These are phyloP conservation scores for Talaromyces verruculosus DNA, from an alignment of 2,329 filamentous ascomycete species.

Conservation along the genomic window DNA sequence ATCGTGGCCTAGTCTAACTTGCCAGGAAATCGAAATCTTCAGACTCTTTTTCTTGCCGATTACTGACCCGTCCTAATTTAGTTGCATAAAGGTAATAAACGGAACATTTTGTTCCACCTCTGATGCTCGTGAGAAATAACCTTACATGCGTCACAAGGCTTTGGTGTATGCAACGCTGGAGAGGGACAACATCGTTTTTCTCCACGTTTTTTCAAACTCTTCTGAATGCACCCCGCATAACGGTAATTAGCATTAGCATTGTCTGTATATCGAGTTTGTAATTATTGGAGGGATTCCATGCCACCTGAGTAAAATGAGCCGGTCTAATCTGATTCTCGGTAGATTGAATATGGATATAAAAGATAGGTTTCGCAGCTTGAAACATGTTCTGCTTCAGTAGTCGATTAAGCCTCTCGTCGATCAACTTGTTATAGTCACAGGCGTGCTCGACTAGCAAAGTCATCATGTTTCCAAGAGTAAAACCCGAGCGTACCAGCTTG, in stretches of 20 bases:
- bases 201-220: neutral
- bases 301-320: neutral
- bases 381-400: slow-evolving; percentile 1
- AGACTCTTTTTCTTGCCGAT: neutral
- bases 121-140: slow-evolving; percentile 11
- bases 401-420: neutral
- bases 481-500: neutral
- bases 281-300: neutral
- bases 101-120: slow-evolving; percentile 16
- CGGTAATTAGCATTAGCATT: neutral
- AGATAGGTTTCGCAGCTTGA: neutral
- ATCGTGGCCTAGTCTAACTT: neutral
- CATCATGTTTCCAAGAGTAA: neutral
- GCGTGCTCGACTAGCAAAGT: neutral
- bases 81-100: neutral
- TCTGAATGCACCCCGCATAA: neutral
- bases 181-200: neutral
- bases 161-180: neutral
- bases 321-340: neutral
- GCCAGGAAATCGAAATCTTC: neutral
- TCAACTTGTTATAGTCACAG: neutral
- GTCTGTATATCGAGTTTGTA: neutral
- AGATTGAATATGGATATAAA: neutral
- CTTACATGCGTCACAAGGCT: slow-evolving; percentile 1
- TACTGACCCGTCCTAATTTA: neutral